A percentile compares a stretch with the other conserved stretches of the same genome.
These are phyloP conservation scores for Ophiognomonia clavigignenti-juglandacearum DNA, from an alignment of 2,329 filamentous ascomycete species.

Conservation along the genomic window DNA sequence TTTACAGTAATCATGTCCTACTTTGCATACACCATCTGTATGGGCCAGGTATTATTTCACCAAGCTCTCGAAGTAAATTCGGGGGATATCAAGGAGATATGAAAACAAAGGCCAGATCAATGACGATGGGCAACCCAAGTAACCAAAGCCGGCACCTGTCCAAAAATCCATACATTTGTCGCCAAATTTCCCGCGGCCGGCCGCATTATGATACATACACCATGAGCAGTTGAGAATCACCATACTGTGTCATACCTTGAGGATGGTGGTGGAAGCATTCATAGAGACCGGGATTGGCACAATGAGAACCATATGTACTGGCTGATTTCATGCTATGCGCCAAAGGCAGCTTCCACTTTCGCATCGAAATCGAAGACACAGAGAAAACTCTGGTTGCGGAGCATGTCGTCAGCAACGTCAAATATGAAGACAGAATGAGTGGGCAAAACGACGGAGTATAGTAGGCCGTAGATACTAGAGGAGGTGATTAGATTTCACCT, in stretches of 20 bases:
- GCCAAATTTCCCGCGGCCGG: slow-evolving; percentile 16
- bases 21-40: slow-evolving; percentile 1
- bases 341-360: background rate
- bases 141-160: slow-evolving; percentile 25
- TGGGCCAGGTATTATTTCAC: background rate
- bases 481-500: slow-evolving; percentile 8
- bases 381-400: slow-evolving; percentile 17
- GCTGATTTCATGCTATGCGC: background rate
- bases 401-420: slow-evolving; percentile 13
- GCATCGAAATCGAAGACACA: background rate
- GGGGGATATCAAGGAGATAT: slow-evolving; percentile 16
- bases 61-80: background rate
- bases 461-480: slow-evolving; percentile 14
- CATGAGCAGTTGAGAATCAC: slow-evolving; percentile 16
- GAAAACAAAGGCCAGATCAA: slow-evolving; percentile 23
- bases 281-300: slow-evolving; percentile 10
- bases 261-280: background rate
- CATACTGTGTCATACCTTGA: slow-evolving; percentile 9
- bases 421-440: slow-evolving; percentile 14
- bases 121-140: slow-evolving; percentile 25
- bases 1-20: slow-evolving; percentile 2
- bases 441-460: slow-evolving; percentile 11
- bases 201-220: slow-evolving; percentile 15
- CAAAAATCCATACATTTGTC: slow-evolving; percentile 26
- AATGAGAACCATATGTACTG: slow-evolving; percentile 10